Evolutionary conservation across 139 green algal species (phyloP), one percentile per base, ranked within the genome.

Genomic region (Coelastrella sp.): DNA sequence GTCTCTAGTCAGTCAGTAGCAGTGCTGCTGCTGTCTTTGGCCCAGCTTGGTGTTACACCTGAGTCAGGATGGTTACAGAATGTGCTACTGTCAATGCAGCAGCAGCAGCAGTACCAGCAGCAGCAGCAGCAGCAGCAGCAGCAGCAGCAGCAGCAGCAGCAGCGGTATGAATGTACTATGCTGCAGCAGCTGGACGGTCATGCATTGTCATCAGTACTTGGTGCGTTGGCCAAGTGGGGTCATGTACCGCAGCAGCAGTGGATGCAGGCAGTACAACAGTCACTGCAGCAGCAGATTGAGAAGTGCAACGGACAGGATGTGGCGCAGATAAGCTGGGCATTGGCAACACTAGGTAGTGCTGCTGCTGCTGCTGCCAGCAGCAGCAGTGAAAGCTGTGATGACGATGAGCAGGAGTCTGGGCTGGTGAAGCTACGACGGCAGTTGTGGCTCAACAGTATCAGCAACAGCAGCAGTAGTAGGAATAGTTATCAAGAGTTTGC

Each of bases 231-330:
- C 21, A 82, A 66, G 9, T 82, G 75, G 75, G 50, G 75, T 37
- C 53, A 82, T 43, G 50, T 63, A 30, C 75, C 75, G 2, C 30
- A 60, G 15, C n/a, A 69, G 40, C 30, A 41, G 9, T 71, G 53
- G 53, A 4, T 71, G 23, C 40, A 41, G 13, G 35, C 35, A 53
- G 51, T 71, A 38, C 11, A 37, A 43, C 40, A 21, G 41, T 17
- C 37, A 37, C 8, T 71, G 21, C 7, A 68, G 53, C 41, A 69
- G 50, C 48, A 64, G 34, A 51, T 82, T 21, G 35, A 72, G 35
- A 64, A 59, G 8, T 82, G 51, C 75, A 82, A 69, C 23, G 75
- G 75, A n/a, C 51, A 71, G 15, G 75, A 82, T 40, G 53, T 71
- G 7, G 75, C 75, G 15, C 75, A 82, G 40, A 69, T 82, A 2